phyloP scores from a whole-genome alignment of 2,329 filamentous ascomycete genomes.

The Ophiostoma quercus region DNA sequence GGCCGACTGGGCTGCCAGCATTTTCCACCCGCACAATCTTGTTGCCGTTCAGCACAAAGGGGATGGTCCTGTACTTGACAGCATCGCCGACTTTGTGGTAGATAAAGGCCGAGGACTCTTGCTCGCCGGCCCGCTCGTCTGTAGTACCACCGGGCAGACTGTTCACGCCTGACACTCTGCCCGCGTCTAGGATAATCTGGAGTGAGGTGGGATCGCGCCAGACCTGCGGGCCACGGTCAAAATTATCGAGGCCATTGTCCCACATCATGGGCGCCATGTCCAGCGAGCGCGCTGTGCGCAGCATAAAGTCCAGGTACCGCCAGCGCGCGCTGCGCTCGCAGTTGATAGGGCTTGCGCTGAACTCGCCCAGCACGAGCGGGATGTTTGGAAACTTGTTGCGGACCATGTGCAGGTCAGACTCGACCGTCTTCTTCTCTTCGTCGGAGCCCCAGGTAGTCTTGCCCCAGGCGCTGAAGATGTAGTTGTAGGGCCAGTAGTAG shows the following conservation, averaged over 20 bases:
- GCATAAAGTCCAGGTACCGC: constrained; percentile 53
- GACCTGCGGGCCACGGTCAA: constrained; percentile 43
- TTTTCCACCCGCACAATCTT: constrained; percentile 40
- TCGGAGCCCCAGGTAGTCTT: constrained; percentile 56
- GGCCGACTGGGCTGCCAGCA: not conserved
- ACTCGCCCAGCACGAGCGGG: constrained; percentile 55
- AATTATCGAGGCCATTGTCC: constrained; percentile 55
- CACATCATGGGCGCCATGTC: constrained; percentile 50
- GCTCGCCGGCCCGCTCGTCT: constrained; percentile 41
- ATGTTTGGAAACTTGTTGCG: constrained; percentile 51
- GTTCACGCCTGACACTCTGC: constrained; percentile 38
- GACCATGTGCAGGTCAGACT: constrained; percentile 46
- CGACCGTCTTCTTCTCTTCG: constrained; percentile 46
- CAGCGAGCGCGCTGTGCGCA: constrained; percentile 45
- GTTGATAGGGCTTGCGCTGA: constrained; percentile 44
- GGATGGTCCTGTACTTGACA: constrained; percentile 41
- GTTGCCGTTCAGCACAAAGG: constrained; percentile 53
- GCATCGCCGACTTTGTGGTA: constrained; percentile 47
- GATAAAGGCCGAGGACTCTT: constrained; percentile 49
- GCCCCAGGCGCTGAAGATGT: constrained; percentile 47
- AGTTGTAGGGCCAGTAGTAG: constrained; percentile 54
- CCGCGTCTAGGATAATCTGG: constrained; percentile 42
- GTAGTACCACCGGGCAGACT: constrained; percentile 47
- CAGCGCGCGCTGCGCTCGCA: constrained; percentile 53
- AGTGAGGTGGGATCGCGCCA: constrained; percentile 50